Conservation (phyloP, 2,329 filamentous ascomycete genomes). For the Gliomastix tumulicola region DNA sequence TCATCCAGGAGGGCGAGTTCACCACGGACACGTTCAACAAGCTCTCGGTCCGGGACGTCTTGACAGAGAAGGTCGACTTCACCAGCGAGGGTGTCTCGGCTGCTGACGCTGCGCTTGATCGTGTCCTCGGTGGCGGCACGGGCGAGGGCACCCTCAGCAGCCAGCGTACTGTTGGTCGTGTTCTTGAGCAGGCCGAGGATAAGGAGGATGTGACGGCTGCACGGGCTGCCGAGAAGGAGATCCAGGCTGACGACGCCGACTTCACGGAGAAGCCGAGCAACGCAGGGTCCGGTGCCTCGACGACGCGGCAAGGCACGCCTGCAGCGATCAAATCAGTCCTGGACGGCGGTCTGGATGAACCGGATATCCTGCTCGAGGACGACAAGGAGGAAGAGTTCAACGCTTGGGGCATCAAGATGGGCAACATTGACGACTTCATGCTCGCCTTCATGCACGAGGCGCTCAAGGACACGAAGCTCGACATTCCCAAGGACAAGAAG, state of each 20-base stretch:
- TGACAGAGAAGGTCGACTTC: constrained; percentile 50
- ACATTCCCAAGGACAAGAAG: constrained; percentile 59
- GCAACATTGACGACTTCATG: constrained; percentile 70
- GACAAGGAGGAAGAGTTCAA: constrained; percentile 43
- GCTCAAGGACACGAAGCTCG: constrained; percentile 51
- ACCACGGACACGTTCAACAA: constrained; percentile 95
- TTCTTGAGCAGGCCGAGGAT: constrained; percentile 86
- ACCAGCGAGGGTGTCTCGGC: constrained; percentile 52
- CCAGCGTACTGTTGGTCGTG: constrained; percentile 57
- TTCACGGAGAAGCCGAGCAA: constrained; percentile 61
- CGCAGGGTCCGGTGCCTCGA: constrained; percentile 40
- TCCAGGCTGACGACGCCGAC: constrained; percentile 78
- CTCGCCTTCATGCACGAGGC: constrained; percentile 59
- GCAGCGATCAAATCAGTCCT: constrained; percentile 23
- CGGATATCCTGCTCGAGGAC: constrained; percentile 22
- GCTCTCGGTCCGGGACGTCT: constrained; percentile 62
- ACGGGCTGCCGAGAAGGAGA: constrained; percentile 80
- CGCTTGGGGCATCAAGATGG: constrained; percentile 50
- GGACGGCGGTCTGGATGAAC: constrained; percentile 18
- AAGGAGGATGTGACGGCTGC: constrained; percentile 86
- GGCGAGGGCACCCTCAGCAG: constrained; percentile 47
- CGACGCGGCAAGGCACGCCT: constrained; percentile 44
- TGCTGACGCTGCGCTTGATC: constrained; percentile 77
- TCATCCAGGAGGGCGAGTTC: constrained; percentile 97
- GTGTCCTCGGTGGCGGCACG: constrained; percentile 61